Evolutionary conservation across 805 yeast species (phyloP), one percentile per base, ranked within the genome.

Genomic region (Ogataea pini): DNA sequence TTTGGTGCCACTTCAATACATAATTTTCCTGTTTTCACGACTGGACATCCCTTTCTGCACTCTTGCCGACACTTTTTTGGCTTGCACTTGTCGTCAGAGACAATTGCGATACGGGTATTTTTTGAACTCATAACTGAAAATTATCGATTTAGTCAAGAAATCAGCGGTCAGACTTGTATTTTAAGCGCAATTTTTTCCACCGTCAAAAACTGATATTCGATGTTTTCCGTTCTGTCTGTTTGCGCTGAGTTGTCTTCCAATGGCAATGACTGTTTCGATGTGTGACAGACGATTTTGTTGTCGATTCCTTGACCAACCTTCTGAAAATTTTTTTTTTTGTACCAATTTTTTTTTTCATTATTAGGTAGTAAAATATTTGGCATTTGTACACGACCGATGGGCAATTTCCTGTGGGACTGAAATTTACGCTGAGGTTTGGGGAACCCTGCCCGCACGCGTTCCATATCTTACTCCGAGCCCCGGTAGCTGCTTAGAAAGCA

Each of bases 61-160:
- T 94, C 99, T 72, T 94, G 99, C 69, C 95, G 91, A 75, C 99
- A 94, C 70, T 94, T 89, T 76, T 90, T 92, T 47, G 99, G 99
- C 70, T 94, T 94, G 77, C 99, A 94, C 72, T 80, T 90, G 78
- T 94, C 99, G 40, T 82, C 83, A 49, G 85, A 83, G 70, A 94
- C 96, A 72, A 94, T 91, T 57, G 99, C 99, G 69, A 94, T 91
- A 87, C 99, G 91, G 19, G 86, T 75, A 63, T 68, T 69, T 51
- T 68, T 69, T 33, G 55, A 59, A 55, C 69, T 61, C 72, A 68
- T 69, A 51, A 46, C 58, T 16, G 44, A 9, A 34, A 8, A 12
- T 17, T 34, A 8, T 19, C 14, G 34, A n/a, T 47, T 13, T 27
- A n/a, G 36, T 42, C 25, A n/a, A 34, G 5, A 10, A 19, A 22